A percentile compares a stretch with the other conserved stretches of the same genome.
Evolutionary conservation across 2,329 filamentous ascomycete species (phyloP).

Genomic region (Plenodomus biglobosus): DNA sequence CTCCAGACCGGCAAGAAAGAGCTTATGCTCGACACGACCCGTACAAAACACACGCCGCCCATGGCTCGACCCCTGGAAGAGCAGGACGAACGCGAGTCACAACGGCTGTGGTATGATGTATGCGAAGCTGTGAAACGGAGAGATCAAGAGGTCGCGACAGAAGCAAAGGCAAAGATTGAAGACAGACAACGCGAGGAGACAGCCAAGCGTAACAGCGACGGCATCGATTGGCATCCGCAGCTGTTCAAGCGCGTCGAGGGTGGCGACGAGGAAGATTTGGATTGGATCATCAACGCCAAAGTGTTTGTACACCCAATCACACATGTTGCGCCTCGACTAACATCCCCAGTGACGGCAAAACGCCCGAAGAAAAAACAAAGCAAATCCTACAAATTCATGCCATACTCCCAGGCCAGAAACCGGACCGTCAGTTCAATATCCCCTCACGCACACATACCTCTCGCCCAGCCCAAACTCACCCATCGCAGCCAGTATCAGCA

Average conservation of each 20-base stretch:
- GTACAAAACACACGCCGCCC: constrained; percentile 74
- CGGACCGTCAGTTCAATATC: constrained; percentile 55
- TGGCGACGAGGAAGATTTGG: constrained; percentile 79
- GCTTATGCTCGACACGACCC: constrained; percentile 82
- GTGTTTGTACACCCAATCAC: constrained; percentile 60
- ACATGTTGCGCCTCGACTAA: constrained; percentile 3
- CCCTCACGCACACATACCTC: constrained; percentile 52
- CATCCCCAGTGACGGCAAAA: constrained; percentile 55
- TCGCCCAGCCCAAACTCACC: constrained; percentile 13
- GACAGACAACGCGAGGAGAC: constrained; percentile 90
- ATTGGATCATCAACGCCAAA: constrained; percentile 89
- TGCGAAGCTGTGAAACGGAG: constrained; percentile 77
- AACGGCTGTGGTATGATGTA: constrained; percentile 81
- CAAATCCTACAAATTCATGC: constrained; percentile 87
- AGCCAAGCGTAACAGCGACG: constrained; percentile 73
- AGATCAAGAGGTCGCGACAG: constrained; percentile 86
- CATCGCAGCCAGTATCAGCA: constrained; percentile 9
- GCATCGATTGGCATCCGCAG: constrained; percentile 82
- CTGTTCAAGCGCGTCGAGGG: constrained; percentile 77
- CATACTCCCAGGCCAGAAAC: constrained; percentile 75
- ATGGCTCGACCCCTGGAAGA: constrained; percentile 75
- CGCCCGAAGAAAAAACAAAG: constrained; percentile 69
- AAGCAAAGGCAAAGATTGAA: constrained; percentile 95
- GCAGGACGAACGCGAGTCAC: constrained; percentile 87
- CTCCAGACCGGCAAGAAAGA: constrained; percentile 84